Base-by-base conservation (phyloP, 305 asterid genomes). In the Galium porrigens region DNA sequence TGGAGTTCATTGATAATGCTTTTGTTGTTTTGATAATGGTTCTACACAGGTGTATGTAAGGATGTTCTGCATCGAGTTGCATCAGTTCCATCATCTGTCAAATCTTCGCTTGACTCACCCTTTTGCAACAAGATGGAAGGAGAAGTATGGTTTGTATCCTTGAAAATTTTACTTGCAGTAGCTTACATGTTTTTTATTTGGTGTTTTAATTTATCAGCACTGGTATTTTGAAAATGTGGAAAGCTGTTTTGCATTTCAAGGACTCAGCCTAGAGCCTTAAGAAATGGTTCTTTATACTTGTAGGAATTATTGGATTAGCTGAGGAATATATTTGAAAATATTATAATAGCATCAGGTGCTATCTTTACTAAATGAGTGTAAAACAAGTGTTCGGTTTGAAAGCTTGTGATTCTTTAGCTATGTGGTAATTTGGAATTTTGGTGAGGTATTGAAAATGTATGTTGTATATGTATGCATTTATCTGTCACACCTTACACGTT, bases 71-170 rank as follows among this genome's bases (percentile, higher is more conserved):
- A 74, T 72, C 70, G 63, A 54, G 80, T 78, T 77, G 77, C 76
- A 33, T 65, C 80, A 34, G 70, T 84, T 57, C 67, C 33, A 41
- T 66, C 79, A 51, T 32, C 42, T 59, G 61, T 78, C 41, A 67
- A 67, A 64, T 80, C 87, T 39, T 9, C 66, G 36, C 79, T 85
- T 81, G 77, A 77, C 72, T 30, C 72, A 63, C 32, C 10, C 63
- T 79, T 88, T 60, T 18, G 63, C 61, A 68, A 67, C 71, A 78
- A 70, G 63, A 48, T 84, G 82, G 85, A 85, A 54, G 80, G 73
- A 65, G 63, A 79, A 41, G 98, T 88, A 84, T 65, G 83, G 22
- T 15, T 61, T 65, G 70, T 63, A 67, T 67, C 37, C 32, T 62
- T 33, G 9, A 63, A 64, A 6, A n/a, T 65, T 65, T 22, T 17